Percentiles rank a stretch among this genome's conserved stretches.
Evolutionary conservation across 2,329 filamentous ascomycete species (phyloP).

Genomic region (Monosporascus sp.): DNA sequence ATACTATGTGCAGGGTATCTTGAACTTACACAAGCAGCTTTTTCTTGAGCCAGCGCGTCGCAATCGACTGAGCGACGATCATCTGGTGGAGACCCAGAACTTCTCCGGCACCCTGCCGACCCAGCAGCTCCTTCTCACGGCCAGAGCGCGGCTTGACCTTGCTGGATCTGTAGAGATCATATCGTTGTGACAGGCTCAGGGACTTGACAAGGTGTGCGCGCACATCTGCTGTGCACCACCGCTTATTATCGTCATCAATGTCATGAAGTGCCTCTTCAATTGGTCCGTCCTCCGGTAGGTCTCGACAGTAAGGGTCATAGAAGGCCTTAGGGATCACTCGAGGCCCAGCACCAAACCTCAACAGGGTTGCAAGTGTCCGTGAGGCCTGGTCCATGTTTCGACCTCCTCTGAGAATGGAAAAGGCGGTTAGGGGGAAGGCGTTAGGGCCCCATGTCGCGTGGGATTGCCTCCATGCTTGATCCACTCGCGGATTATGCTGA

Average conservation of each 20-base stretch:
- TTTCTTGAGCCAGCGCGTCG: slow-evolving; percentile 5
- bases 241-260: slow-evolving; percentile 6
- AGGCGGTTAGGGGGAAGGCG: slow-evolving; percentile 11
- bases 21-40: slow-evolving; percentile 9
- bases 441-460: slow-evolving; percentile 4
- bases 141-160: slow-evolving; percentile 2
- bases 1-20: neutral
- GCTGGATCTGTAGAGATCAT: slow-evolving; percentile 11
- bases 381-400: slow-evolving; percentile 1
- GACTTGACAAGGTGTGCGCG: slow-evolving; percentile 1
- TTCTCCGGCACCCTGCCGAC: slow-evolving; percentile 6
- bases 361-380: slow-evolving; percentile 4
- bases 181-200: slow-evolving; percentile 11
- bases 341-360: slow-evolving; percentile 10
- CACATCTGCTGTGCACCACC: slow-evolving; percentile 11
- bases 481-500: slow-evolving; percentile 10
- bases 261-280: slow-evolving; percentile 3
- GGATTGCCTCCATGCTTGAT: slow-evolving; percentile 13
- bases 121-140: slow-evolving; percentile 7
- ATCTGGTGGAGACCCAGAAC: slow-evolving; percentile 11
- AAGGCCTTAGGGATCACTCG: slow-evolving; percentile 10
- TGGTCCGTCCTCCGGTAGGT: slow-evolving; percentile 9
- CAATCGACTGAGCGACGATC: slow-evolving; percentile 13
- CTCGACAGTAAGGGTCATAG: slow-evolving; percentile 11
- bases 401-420: slow-evolving; percentile 8